A percentile compares a stretch with the other conserved stretches of the same genome.
Conservation (phyloP, 306 rosid genomes). For the Psophocarpus tetragonolobus region DNA sequence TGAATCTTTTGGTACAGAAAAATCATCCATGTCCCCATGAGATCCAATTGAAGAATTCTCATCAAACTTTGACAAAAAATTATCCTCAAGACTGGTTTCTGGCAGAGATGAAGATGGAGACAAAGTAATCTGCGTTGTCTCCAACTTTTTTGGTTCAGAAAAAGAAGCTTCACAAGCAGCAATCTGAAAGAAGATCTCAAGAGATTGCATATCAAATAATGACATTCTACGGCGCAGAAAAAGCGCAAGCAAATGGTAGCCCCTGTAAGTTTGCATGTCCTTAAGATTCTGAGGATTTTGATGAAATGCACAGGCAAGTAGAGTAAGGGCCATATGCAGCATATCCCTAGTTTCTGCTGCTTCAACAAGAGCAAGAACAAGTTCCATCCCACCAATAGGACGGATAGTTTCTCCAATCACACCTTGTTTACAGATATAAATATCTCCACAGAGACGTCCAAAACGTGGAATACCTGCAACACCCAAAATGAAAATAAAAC, state of each 20-base stretch:
- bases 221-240: slow-evolving; percentile 90
- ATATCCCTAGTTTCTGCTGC: slow-evolving; percentile 96
- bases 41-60: slow-evolving; percentile 90
- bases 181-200: slow-evolving; percentile 94
- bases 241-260: slow-evolving; percentile 95
- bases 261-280: slow-evolving; percentile 95
- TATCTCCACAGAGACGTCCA: slow-evolving; percentile 96
- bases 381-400: slow-evolving; percentile 90
- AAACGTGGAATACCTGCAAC: slow-evolving; percentile 94
- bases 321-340: slow-evolving; percentile 91
- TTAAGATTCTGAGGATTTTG: slow-evolving; percentile 90
- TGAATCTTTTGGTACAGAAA: slow-evolving; percentile 86
- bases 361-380: slow-evolving; percentile 90
- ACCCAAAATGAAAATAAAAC: slow-evolving; percentile 30
- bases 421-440: slow-evolving; percentile 77
- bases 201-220: slow-evolving; percentile 94
- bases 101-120: slow-evolving; percentile 61
- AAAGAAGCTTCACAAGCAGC: slow-evolving; percentile 99
- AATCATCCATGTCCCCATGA: slow-evolving; percentile 91
- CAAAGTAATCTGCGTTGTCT: slow-evolving; percentile 51
- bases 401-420: slow-evolving; percentile 88
- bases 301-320: slow-evolving; percentile 88
- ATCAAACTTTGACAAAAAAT: slow-evolving; percentile 79
- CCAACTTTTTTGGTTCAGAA: slow-evolving; percentile 91
- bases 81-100: slow-evolving; percentile 75